Conservation (phyloP, 139 green algal species). For the Chlorella sp. region DNA sequence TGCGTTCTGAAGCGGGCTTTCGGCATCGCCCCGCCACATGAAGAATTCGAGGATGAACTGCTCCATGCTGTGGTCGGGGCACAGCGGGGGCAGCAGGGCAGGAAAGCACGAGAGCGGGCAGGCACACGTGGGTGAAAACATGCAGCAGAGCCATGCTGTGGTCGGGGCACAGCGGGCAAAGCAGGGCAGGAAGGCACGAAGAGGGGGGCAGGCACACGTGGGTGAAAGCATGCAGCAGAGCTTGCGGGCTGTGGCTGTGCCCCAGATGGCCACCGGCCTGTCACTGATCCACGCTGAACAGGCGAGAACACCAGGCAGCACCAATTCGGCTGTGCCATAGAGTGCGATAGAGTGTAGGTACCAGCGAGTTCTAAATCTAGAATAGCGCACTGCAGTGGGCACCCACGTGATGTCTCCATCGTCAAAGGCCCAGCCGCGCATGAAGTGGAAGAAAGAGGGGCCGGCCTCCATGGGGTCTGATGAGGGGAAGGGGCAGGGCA, state of each 20-base stretch:
- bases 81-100: no score
- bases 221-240: background rate
- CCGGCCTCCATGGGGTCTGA: slow-evolving; percentile 45
- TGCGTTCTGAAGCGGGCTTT: slow-evolving; percentile 38
- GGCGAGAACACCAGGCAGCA: no score
- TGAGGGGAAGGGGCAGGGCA: background rate
- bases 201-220: background rate
- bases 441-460: slow-evolving; percentile 60
- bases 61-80: slow-evolving; percentile 27
- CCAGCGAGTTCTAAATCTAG: background rate
- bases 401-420: background rate
- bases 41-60: slow-evolving; percentile 40
- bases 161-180: no score
- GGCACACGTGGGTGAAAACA: no score
- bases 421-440: slow-evolving; percentile 29
- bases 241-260: background rate
- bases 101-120: no score
- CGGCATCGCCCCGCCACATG: slow-evolving; percentile 31
- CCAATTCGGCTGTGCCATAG: no score
- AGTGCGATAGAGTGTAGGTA: no score
- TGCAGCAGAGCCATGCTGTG: no score
- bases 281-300: no score
- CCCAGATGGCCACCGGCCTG: background rate
- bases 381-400: background rate
- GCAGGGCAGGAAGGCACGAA: no score